phyloP scores from a whole-genome alignment of 139 green algal species.

The Yamagishiella unicocca region DNA sequence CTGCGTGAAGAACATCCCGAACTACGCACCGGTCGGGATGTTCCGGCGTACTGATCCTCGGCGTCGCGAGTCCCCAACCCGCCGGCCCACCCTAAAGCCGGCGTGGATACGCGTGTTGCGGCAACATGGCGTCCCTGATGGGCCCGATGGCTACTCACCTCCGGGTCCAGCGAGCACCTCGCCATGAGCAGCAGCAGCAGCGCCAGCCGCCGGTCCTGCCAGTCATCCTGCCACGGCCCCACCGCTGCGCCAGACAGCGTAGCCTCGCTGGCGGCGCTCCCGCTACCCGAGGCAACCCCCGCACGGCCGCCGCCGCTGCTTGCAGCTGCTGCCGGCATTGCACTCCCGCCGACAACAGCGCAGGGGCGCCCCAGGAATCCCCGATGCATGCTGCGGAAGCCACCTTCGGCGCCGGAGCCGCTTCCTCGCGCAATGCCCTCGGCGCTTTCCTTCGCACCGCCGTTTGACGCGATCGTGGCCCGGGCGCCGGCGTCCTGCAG shows the following conservation, averaged over 20 bases:
- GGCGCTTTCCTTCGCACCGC: not conserved
- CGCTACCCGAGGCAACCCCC: not conserved
- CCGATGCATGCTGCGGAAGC: constrained; percentile 24
- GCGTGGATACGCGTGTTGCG: no score
- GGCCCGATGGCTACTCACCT: constrained; percentile 43
- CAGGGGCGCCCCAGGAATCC: constrained; percentile 35
- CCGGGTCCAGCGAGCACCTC: constrained; percentile 58
- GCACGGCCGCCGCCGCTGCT: not conserved
- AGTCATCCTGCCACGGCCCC: constrained; percentile 40
- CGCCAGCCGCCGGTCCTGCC: constrained; percentile 57
- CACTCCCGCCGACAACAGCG: not conserved
- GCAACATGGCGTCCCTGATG: no score
- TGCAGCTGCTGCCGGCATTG: not conserved
- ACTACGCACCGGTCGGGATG: no score
- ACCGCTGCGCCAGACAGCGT: not conserved
- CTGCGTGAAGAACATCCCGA: no score
- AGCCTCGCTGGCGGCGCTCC: not conserved
- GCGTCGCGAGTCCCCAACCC: no score
- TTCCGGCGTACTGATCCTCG: no score
- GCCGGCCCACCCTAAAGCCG: no score
- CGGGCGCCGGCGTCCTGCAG: not conserved
- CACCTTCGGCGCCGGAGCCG: not conserved
- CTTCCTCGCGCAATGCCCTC: not conserved
- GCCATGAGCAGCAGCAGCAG: constrained; percentile 63
- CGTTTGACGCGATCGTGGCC: not conserved